Evolutionary conservation across 208 protist genomes (phyloP), one percentile per base, ranked within the genome.

Genomic region (Leishmania guyanensis): DNA sequence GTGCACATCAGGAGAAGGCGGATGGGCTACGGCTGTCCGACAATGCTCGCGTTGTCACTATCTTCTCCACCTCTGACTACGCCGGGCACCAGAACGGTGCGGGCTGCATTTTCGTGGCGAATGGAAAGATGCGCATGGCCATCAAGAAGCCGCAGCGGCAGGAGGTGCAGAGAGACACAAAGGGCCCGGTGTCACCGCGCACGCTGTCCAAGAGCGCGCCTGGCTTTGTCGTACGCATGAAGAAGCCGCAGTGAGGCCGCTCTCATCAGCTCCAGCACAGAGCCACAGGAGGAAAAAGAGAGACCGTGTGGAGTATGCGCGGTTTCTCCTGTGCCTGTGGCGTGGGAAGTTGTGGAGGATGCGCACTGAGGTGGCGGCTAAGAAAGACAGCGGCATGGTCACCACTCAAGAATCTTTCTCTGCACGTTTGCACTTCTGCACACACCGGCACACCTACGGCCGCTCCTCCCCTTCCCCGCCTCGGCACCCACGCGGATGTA

Each of bases 11-110:
- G 77, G 93, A 97, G 78, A 97, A 97, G 86, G 91, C 94, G 29
- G 93, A 98, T 81, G 96, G 96, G 3, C 80, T 98, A 9, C 89
- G 95, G n/a, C 83, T 98, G 5, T 98, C 92, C 33, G 92, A 97
- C 79, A 96, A 95, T 82, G 94, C 94, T 0, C 94, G 95, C 70
- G 93, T 98, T 22, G 92, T 98, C 66, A 98, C 96, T 39, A 97
- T 98, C 68, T 98, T 98, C 84, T 98, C 96, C 69, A 96, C 95
- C 6, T 97, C 95, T 17, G 92, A 98, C 86, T 98, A 98, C 84
- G 91, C 91, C 33, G 96, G 96, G 22, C 93, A 98, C 75, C 92
- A 97, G 77, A 98, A 98, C 83, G 93, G 93, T 58, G 96, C 94
- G 9, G 96, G 94, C 70, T 96, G 93, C 86, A 86, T 96, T 29